phyloP scores from a whole-genome alignment of 345 rosid species.

The Corchorus capsularis region DNA sequence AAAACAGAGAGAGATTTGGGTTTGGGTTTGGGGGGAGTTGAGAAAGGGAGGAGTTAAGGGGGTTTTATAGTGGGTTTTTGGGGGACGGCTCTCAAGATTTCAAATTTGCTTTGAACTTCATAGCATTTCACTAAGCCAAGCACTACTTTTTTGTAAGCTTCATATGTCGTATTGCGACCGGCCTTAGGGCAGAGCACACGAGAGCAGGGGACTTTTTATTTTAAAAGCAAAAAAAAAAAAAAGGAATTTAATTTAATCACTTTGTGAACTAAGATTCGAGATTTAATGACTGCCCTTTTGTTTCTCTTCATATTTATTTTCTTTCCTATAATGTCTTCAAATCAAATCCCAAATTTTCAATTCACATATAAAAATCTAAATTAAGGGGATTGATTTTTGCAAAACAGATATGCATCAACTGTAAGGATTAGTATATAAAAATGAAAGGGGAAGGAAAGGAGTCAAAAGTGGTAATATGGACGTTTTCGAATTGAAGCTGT shows the following conservation, averaged over 20 bases:
- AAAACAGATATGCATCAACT: not conserved
- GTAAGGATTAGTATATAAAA: not conserved
- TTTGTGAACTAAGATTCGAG: not conserved
- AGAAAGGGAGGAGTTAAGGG: not conserved
- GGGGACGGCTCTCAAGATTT: not conserved
- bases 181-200: not conserved
- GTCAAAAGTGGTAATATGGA: not conserved
- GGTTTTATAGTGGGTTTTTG: constrained; percentile 15
- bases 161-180: not conserved
- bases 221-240: not conserved
- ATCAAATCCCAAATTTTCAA: not conserved
- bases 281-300: not conserved
- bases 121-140: not conserved
- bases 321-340: not conserved
- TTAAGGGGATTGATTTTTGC: not conserved
- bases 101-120: not conserved
- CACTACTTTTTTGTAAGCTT: not conserved
- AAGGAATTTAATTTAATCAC: too few species aligned
- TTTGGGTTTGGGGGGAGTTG: not conserved
- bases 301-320: not conserved
- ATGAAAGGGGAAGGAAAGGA: not conserved
- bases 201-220: not conserved
- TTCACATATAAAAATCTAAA: not conserved
- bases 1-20: not conserved
- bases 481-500: not conserved